Base-by-base conservation (phyloP, 768 basidiomycete genomes). In the Mycena latifolia region DNA sequence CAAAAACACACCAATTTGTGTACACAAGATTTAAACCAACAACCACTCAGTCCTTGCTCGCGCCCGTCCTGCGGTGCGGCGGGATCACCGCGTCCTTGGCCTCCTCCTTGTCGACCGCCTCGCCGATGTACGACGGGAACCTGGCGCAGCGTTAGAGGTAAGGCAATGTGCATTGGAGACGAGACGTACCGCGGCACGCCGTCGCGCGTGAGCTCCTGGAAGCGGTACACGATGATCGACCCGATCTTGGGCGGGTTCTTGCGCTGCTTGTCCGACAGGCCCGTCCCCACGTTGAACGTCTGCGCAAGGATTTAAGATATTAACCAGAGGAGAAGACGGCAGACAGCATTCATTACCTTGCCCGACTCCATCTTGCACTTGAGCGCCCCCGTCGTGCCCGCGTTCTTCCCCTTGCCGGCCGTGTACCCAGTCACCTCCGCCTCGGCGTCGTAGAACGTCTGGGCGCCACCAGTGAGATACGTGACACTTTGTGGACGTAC, bases 371-470 rank as follows among this genome's bases (percentile, higher is more conserved):
- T 89, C 71, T 82, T 83, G 72, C 86, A 88, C 63, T 82, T 85
- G 43, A 87, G 71, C 12, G 84, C 83, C 15, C 86, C 87, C 2
- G 81, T 84, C 12, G 76, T 74, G 24, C 86, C 87, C 41, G 79
- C 78, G 69, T 86, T 76, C 63, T 79, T 83, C 2, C 88, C 86
- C 73, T 85, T 85, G 41, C 86, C 82, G 61, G 85, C 79, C 7
- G 76, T 79, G 69, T 92, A 86, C 1, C 90, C 91, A 4, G 80
- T 86, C 9, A 89, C 86, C 35, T 84, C 67, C 17, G 87, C 88
- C 71, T 89, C 88, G 1, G 86, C 87, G 67, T 89, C 87, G 70
- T 86, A 86, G 73, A 88, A 89, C 5, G 86, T 85, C 82, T 84
- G 54, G 24, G 5, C 48, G 45, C 10, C 6, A 48, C 63, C 27